These are phyloP conservation scores for Spergularia marina DNA, from an alignment of 148 eudicot genomes.

Conservation along the genomic window DNA sequence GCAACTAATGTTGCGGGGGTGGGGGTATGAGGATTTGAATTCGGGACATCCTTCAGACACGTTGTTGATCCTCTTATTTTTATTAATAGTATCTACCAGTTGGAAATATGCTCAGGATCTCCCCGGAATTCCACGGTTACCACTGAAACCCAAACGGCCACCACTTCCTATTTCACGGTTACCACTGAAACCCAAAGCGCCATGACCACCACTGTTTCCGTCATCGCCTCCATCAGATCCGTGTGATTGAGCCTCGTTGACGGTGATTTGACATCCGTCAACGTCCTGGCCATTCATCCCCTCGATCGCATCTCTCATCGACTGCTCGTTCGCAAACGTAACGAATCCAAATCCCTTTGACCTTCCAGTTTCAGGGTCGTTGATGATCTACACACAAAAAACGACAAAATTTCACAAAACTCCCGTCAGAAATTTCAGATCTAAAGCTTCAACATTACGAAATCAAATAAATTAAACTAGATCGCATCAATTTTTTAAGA, in stretches of 20 bases:
- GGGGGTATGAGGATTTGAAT: too few relatives aligned
- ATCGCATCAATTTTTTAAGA: slow-evolving; percentile 39
- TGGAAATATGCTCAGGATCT: too few relatives aligned
- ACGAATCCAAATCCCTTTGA: slow-evolving; percentile 90
- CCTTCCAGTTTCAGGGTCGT: slow-evolving; percentile 81
- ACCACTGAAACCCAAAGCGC: too few relatives aligned
- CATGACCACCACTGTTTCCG: slow-evolving; percentile 19
- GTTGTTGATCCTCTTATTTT: too few relatives aligned
- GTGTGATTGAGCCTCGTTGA: slow-evolving; percentile 87
- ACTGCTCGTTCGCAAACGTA: slow-evolving; percentile 52
- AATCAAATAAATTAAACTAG: slow-evolving; percentile 20
- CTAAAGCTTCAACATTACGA: not conserved
- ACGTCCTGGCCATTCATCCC: slow-evolving; percentile 73
- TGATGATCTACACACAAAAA: slow-evolving; percentile 46
- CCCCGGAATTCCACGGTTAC: too few relatives aligned
- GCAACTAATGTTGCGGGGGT: too few relatives aligned
- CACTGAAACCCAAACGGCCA: too few relatives aligned
- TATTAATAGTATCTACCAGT: too few relatives aligned
- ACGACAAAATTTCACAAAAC: not conserved
- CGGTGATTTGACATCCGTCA: slow-evolving; percentile 79
- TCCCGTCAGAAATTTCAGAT: slow-evolving; percentile 17
- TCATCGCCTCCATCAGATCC: slow-evolving; percentile 59
- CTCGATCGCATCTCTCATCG: slow-evolving; percentile 70
- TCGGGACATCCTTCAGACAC: too few relatives aligned
- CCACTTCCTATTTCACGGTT: too few relatives aligned